Evolutionary conservation across 1,139 yeast species (phyloP), one percentile per base, ranked within the genome.

Genomic region (Geotrichum fermentans): DNA sequence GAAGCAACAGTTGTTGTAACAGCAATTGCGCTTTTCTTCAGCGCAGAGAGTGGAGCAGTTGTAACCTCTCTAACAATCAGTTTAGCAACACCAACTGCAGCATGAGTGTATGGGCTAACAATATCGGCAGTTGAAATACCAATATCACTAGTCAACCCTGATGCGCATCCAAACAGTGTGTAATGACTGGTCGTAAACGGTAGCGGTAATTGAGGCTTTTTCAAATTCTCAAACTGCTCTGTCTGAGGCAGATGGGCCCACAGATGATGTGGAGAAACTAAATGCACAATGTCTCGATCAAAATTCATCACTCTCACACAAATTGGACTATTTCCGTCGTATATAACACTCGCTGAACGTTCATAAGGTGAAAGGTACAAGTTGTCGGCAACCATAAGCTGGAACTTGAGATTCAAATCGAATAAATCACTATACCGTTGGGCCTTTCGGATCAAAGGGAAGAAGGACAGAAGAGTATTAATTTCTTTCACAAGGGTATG

Each of bases 281-380:
- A 30, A 21, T 29, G 51, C 6, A 63, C 51, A 17, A 51, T 42
- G 10, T 49, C 44, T 1, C 45, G 45, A 2, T 43, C 53, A 40
- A 46, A 52, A 37, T 63, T 61, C 43, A 57, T 45, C 2, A 60
- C 54, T 6, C 67, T 50, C 24, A 60, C 58, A 36, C 52, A 55
- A 16, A 49, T 40, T 32, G 11, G 43, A 20, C 37, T 17, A 17
- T 18, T 33, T 6, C 10, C 28, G 13, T 43, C 47, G 40, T 34
- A 39, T 6, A 35, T 16, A 6, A 38, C 34, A 14, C 20, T 18
- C 18, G 6, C 14, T 10, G 21, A 10, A 3, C 18, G 14, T 17
- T 49, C 45, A 32, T 44, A 49, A 1, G 51, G 51, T 0, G 51
- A 49, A 14, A 11, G 20, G 5, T 21, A 22, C 18, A 44, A 33